Percentiles rank a stretch among this genome's conserved stretches.
phyloP scores from a whole-genome alignment of 192 early-diverging fungal genomes.

The Mortierella claussenii region DNA sequence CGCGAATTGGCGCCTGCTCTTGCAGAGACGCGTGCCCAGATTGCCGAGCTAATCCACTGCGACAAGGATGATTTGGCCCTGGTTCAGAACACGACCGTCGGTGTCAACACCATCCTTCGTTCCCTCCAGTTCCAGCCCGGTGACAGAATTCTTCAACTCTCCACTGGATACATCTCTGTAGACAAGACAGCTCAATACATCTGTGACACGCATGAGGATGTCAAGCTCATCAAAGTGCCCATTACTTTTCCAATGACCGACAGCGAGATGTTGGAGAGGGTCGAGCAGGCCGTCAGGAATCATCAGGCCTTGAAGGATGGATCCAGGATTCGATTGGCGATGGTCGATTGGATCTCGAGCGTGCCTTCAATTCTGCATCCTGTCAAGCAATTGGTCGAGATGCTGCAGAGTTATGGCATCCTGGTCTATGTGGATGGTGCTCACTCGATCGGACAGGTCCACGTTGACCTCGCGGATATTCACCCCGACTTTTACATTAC shows the following conservation, averaged over 20 bases:
- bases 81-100: slow-evolving; percentile 66
- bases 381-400: slow-evolving; percentile 51
- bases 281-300: slow-evolving; percentile 52
- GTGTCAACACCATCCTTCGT: slow-evolving; percentile 64
- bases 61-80: slow-evolving; percentile 65
- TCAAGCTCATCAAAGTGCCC: slow-evolving; percentile 56
- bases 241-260: slow-evolving; percentile 62
- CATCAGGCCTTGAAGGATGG: slow-evolving; percentile 43
- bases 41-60: slow-evolving; percentile 60
- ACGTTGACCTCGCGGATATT: slow-evolving; percentile 60
- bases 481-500: slow-evolving; percentile 76
- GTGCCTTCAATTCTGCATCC: slow-evolving; percentile 63
- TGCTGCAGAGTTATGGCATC: slow-evolving; percentile 60
- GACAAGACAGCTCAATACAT: slow-evolving; percentile 58
- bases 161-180: slow-evolving; percentile 67
- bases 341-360: slow-evolving; percentile 69
- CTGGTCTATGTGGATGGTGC: slow-evolving; percentile 73
- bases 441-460: slow-evolving; percentile 75
- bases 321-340: slow-evolving; percentile 52
- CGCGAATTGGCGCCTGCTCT: slow-evolving; percentile 50
- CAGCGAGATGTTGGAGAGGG: slow-evolving; percentile 42
- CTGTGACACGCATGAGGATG: slow-evolving; percentile 48
- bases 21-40: slow-evolving; percentile 32
- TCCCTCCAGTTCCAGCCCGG: slow-evolving; percentile 54
- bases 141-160: slow-evolving; percentile 64